Conservation (phyloP, 192 early-diverging fungal species). For the Linnemannia elongata region DNA sequence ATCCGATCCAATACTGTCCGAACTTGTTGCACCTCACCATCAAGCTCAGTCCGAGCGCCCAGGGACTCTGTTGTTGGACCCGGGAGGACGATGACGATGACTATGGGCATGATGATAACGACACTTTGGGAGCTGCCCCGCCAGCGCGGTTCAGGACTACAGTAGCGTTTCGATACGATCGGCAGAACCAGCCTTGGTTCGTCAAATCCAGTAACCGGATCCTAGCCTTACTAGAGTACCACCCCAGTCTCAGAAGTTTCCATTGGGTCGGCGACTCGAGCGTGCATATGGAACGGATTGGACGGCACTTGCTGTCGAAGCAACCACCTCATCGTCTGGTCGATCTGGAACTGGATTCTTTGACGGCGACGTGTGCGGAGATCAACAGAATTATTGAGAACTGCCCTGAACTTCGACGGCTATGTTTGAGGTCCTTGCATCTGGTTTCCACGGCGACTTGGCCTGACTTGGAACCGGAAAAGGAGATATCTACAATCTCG, state of each 20-base stretch:
- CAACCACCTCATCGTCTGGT: conserved; percentile 15
- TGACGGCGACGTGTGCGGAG: conserved; percentile 15
- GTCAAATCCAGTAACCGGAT: conserved; percentile 36
- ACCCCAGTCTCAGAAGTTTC: conserved; percentile 18
- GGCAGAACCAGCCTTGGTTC: conserved; percentile 5
- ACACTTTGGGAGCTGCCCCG: neutral
- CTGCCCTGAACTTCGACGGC: conserved; percentile 19
- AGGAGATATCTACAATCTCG: neutral
- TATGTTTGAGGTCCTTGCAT: neutral
- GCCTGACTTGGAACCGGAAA: neutral
- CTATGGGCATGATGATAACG: neutral
- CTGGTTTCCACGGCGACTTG: neutral
- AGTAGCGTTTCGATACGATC: conserved; percentile 9
- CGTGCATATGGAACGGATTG: conserved; percentile 19
- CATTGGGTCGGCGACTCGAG: conserved; percentile 27
- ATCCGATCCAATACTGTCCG: conserved; percentile 23
- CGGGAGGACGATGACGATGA: conserved; percentile 20
- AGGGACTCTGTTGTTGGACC: conserved; percentile 27
- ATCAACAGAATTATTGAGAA: conserved; percentile 19
- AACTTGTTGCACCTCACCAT: conserved; percentile 28
- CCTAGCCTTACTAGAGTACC: conserved; percentile 21
- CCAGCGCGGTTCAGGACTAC: conserved; percentile 19
- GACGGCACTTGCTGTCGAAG: conserved; percentile 12
- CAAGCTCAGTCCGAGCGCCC: neutral
- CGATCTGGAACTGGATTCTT: conserved; percentile 21